Base-by-base conservation (phyloP, 805 yeast species). In the Crinitomyces ghanaensis region DNA sequence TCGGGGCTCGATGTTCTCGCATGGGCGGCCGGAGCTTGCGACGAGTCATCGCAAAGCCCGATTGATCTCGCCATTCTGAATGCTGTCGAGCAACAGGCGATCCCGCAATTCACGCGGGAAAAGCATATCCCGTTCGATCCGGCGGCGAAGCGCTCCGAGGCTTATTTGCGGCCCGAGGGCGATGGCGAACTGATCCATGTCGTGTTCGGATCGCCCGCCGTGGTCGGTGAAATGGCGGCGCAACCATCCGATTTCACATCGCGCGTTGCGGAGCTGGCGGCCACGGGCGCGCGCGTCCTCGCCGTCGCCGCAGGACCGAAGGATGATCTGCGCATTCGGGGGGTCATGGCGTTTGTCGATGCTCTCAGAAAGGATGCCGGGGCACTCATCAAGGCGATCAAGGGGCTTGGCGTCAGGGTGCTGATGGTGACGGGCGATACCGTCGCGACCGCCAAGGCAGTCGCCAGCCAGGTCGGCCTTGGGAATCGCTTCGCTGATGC, bases 361-460 rank as follows among this genome's bases (percentile, higher is more conserved):
- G 45, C 46, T 38, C 45, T 61, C 17, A 51, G 66, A 3, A 62
- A 67, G 1, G 91, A 80, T 48, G 62, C 84, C 2, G 60, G 58
- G 22, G 44, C 45, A 14, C 77, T 77, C 0, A 60, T 79, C 13
- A 45, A 56, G 5, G 55, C 56, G 5, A 49, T 72, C 8, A 54
- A 60, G 26, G 33, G 36, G 6, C 51, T 51, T 5, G 65, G 67
- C 4, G 68, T 78, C 13, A 66, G 67, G 15, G 68, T 78, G 32
- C 79, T 79, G 74, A 76, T 79, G 81, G 72, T 80, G 26, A 72
- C 84, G 3, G 91, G 91, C 14, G 91, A 80, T 50, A 77, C 77
- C 45, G 63, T 49, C 31, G 48, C 63, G 15, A 80, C 91, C 0
- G 88, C 91, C 1, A 59, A 62, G 17, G 74, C 82, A 0, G 72